A percentile compares a stretch with the other conserved stretches of the same genome.
phyloP scores from a whole-genome alignment of 495 filamentous ascomycete genomes.

The Peziza echinospora region DNA sequence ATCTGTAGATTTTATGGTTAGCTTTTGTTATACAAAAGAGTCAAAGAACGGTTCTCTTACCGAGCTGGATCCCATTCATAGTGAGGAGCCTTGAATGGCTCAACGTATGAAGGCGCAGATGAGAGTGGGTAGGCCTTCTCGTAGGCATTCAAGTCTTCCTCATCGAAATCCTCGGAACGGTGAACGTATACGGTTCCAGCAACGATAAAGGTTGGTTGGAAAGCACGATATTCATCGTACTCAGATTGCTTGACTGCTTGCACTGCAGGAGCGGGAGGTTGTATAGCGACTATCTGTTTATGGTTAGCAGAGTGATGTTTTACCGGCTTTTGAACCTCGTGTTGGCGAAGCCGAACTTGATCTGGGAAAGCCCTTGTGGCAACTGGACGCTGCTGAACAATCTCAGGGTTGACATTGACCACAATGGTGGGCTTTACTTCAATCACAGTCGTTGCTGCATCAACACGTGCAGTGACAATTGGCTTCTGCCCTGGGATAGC shows the following conservation, averaged over 20 bases:
- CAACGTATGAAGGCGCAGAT: background rate
- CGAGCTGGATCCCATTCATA: slow-evolving; percentile 16
- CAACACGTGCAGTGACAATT: background rate
- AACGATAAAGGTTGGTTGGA: background rate
- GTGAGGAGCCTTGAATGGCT: background rate
- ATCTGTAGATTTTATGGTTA: slow-evolving; percentile 9
- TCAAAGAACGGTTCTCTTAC: slow-evolving; percentile 6
- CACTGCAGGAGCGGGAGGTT: background rate
- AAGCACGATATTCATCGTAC: background rate
- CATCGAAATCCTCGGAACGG: slow-evolving; percentile 4
- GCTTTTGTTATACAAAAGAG: slow-evolving; percentile 2
- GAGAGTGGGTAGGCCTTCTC: slow-evolving; percentile 7
- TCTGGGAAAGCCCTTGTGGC: background rate
- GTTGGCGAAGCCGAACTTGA: background rate
- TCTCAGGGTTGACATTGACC: background rate
- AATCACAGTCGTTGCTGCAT: background rate
- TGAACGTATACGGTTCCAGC: background rate
- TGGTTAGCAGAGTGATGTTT: background rate
- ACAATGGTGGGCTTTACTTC: background rate
- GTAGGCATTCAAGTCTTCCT: slow-evolving; percentile 9
- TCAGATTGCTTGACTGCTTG: slow-evolving; percentile 1
- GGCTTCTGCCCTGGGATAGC: background rate
- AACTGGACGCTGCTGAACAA: background rate
- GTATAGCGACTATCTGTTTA: background rate
- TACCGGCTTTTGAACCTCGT: background rate